phyloP scores from a whole-genome alignment of 306 rosid genomes.

The Vigna trinervia region DNA sequence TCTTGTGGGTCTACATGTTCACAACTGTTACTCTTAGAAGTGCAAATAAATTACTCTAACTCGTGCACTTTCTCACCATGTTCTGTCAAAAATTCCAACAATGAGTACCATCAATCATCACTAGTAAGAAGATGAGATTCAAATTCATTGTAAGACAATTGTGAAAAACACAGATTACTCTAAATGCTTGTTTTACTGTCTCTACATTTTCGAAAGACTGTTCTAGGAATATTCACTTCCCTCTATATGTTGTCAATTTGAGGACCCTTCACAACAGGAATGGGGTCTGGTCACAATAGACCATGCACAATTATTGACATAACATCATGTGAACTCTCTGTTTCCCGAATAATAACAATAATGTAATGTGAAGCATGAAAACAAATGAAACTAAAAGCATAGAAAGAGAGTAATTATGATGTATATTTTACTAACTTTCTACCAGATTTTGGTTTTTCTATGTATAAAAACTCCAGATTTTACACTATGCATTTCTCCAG shows the following conservation, averaged over 20 bases:
- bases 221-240: slow-evolving; percentile 34
- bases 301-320: slow-evolving; percentile 36
- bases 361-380: slow-evolving; percentile 28
- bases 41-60: slow-evolving; percentile 34
- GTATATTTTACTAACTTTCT: slow-evolving; percentile 2
- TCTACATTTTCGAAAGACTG: slow-evolving; percentile 36
- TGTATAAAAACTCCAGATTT: neutral
- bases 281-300: slow-evolving; percentile 31
- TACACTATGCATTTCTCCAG: slow-evolving; percentile 20
- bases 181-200: slow-evolving; percentile 29
- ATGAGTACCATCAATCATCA: slow-evolving; percentile 37
- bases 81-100: slow-evolving; percentile 46
- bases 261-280: slow-evolving; percentile 38
- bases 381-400: neutral
- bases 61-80: slow-evolving; percentile 30
- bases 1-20: slow-evolving; percentile 26
- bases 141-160: slow-evolving; percentile 33
- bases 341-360: slow-evolving; percentile 22
- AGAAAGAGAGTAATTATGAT: slow-evolving; percentile 6
- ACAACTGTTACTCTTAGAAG: neutral
- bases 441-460: neutral
- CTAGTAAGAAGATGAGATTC: slow-evolving; percentile 40
- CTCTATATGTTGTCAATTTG: slow-evolving; percentile 18
- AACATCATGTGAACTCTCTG: slow-evolving; percentile 24
- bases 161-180: slow-evolving; percentile 25